Evolutionary conservation across 116 monocot species (phyloP).

Genomic region (Papilionanthe hybrid): DNA sequence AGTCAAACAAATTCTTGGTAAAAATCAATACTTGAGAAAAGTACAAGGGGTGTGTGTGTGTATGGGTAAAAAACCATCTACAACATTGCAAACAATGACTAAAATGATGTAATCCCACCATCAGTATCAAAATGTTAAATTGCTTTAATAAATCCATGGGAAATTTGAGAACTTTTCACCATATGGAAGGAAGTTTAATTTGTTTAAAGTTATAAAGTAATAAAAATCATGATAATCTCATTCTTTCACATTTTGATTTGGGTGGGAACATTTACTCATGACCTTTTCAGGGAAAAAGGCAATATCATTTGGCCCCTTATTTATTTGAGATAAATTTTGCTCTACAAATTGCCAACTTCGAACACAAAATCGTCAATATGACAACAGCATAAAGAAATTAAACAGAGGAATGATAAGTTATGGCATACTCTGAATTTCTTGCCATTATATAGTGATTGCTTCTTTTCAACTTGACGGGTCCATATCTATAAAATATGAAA

Average conservation of each 20-base stretch:
- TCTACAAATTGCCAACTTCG: neutral
- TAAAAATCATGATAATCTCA: neutral
- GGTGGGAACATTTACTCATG: neutral
- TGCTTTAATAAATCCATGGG: too few species aligned
- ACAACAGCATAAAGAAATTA: neutral
- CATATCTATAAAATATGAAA: conserved; percentile 53
- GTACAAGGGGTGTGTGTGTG: neutral
- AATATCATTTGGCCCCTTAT: neutral
- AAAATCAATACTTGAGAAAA: neutral
- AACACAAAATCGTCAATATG: neutral
- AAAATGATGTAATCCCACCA: too few species aligned
- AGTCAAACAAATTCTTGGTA: neutral
- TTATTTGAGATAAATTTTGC: neutral
- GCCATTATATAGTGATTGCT: conserved; percentile 66
- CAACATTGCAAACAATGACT: too few species aligned
- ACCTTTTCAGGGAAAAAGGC: neutral
- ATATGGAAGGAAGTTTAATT: too few species aligned
- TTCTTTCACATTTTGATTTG: neutral
- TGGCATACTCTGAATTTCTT: conserved; percentile 76
- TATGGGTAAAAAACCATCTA: too few species aligned
- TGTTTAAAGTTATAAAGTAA: neutral
- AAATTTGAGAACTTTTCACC: too few species aligned
- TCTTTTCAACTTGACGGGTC: conserved; percentile 45
- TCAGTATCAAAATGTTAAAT: too few species aligned
- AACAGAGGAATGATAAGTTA: conserved; percentile 1